Percentiles rank a stretch among this genome's conserved stretches.
These are phyloP conservation scores for Ophiognomonia clavigignenti-juglandacearum DNA, from an alignment of 2,329 filamentous ascomycete species.

Conservation along the genomic window DNA sequence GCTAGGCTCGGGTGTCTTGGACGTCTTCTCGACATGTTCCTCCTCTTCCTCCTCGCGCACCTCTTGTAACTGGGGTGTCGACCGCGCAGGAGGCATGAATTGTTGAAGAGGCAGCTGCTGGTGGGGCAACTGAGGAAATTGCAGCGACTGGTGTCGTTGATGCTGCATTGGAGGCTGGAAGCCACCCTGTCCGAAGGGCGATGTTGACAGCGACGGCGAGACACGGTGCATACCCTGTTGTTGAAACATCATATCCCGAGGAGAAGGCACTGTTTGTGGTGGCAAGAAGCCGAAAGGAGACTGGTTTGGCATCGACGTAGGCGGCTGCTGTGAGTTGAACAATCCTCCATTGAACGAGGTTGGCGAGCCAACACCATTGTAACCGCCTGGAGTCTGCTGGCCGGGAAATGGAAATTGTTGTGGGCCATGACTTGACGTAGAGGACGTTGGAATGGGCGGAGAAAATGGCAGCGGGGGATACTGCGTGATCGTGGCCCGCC, in stretches of 20 bases:
- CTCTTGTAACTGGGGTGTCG: conserved; percentile 63
- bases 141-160: conserved; percentile 55
- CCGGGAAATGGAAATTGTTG: conserved; percentile 52
- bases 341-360: conserved; percentile 63
- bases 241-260: conserved; percentile 45
- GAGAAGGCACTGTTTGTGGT: conserved; percentile 53
- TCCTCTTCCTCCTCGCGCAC: conserved; percentile 72
- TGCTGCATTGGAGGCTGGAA: conserved; percentile 41
- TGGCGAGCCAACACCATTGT: conserved; percentile 67
- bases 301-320: conserved; percentile 56
- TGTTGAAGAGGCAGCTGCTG: conserved; percentile 55
- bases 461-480: conserved; percentile 77
- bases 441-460: conserved; percentile 75
- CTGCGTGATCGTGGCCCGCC: conserved; percentile 63
- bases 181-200: conserved; percentile 55
- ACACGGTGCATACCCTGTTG: conserved; percentile 51
- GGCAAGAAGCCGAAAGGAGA: conserved; percentile 53
- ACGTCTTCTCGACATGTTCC: conserved; percentile 42
- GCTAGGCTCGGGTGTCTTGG: conserved; percentile 48
- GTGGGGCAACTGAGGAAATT: conserved; percentile 52
- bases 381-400: conserved; percentile 49
- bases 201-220: conserved; percentile 60
- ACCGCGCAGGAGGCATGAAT: conserved; percentile 49
- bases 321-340: conserved; percentile 64
- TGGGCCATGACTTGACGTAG: conserved; percentile 62